Percentiles rank a stretch among this genome's conserved stretches.
Conservation (phyloP, 352 stramenopile species). For the Globisporangium mamillatum region DNA sequence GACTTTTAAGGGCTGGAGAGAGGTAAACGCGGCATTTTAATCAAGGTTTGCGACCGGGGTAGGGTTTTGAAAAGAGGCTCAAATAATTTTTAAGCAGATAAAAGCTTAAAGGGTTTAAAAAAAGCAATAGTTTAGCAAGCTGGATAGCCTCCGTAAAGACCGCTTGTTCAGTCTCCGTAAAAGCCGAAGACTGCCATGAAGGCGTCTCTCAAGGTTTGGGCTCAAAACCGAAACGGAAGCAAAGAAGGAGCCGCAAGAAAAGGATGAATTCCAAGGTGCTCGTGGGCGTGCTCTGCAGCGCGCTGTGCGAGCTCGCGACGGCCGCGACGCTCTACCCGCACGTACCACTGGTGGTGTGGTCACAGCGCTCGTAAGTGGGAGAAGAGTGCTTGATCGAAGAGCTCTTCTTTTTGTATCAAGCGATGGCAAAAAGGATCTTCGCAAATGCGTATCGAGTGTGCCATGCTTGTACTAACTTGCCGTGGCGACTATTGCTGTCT, state of each 20-base stretch:
- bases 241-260: conserved; percentile 25
- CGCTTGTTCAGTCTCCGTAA: no score
- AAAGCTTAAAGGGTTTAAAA: no score
- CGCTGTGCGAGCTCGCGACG: conserved; percentile 23
- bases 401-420: conserved; percentile 1
- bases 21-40: no score
- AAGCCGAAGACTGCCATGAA: background rate
- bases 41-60: no score
- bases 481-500: background rate
- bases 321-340: conserved; percentile 40
- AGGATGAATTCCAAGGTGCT: conserved; percentile 27
- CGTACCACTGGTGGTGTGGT: conserved; percentile 68
- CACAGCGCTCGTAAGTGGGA: conserved; percentile 49
- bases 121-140: no score
- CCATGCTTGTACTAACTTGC: background rate
- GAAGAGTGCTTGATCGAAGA: background rate
- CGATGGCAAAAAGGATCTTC: conserved; percentile 7
- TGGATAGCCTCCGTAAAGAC: no score
- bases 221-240: conserved; percentile 17
- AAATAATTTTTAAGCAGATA: no score
- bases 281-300: conserved; percentile 16
- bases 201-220: background rate
- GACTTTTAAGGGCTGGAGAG: no score
- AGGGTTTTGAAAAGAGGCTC: no score
- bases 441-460: background rate